Percentiles rank a stretch among this genome's conserved stretches.
Conservation (phyloP, 2,329 filamentous ascomycete genomes). For the Rasamsonia emersonii region DNA sequence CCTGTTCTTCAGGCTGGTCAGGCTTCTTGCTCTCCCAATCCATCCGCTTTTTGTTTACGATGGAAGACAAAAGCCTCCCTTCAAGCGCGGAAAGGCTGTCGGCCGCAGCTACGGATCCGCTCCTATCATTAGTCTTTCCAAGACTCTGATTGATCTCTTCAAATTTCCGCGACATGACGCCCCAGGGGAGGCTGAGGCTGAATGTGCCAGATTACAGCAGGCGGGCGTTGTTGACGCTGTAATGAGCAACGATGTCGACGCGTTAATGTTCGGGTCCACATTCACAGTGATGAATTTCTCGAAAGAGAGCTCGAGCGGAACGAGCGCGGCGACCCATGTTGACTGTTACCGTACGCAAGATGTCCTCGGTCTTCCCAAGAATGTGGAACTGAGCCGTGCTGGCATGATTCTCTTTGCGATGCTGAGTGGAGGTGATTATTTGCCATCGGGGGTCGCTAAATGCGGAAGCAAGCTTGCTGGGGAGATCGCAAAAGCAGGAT, state of each 20-base stretch:
- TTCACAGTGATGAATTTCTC: constrained; percentile 76
- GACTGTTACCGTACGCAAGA: constrained; percentile 63
- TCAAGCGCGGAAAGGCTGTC: constrained; percentile 74
- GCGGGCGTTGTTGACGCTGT: constrained; percentile 85
- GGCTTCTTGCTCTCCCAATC: constrained; percentile 66
- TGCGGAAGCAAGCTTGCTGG: constrained; percentile 84
- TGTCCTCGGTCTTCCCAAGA: constrained; percentile 38
- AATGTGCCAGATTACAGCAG: constrained; percentile 79
- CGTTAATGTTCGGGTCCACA: constrained; percentile 90
- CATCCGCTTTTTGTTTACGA: constrained; percentile 88
- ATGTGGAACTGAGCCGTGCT: constrained; percentile 57
- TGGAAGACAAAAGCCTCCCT: constrained; percentile 70
- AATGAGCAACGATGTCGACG: constrained; percentile 92
- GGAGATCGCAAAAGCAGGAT: constrained; percentile 82
- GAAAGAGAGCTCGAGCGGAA: constrained; percentile 58
- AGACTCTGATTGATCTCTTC: constrained; percentile 74
- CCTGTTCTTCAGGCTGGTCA: constrained; percentile 81
- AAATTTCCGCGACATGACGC: constrained; percentile 78
- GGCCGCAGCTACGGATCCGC: constrained; percentile 49
- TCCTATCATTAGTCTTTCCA: constrained; percentile 65
- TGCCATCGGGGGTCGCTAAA: constrained; percentile 76
- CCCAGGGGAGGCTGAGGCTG: constrained; percentile 90
- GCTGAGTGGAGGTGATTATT: constrained; percentile 92
- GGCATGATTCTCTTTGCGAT: constrained; percentile 92
- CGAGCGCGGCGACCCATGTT: constrained; percentile 66